Evolutionary conservation across 2,329 filamentous ascomycete genomes (phyloP).

Genomic region (Cercospora brassicicola): DNA sequence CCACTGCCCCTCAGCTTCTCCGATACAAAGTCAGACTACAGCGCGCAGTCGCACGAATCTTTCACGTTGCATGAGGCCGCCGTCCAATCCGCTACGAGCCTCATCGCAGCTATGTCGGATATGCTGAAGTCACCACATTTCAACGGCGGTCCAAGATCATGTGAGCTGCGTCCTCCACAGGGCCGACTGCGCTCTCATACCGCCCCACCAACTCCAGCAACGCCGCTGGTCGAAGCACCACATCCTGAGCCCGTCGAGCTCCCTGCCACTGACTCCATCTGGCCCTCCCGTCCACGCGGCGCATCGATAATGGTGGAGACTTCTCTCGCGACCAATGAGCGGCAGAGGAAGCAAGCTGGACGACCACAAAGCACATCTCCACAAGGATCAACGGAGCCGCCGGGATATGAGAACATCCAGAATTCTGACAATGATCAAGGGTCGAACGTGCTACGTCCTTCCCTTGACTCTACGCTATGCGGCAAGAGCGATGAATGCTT

Average conservation of each 20-base stretch:
- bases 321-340: not conserved
- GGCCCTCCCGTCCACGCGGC: not conserved
- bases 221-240: constrained; percentile 37
- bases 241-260: constrained; percentile 32
- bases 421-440: not conserved
- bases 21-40: constrained; percentile 11
- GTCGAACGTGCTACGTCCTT: not conserved
- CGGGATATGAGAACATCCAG: not conserved
- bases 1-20: constrained; percentile 31
- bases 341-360: not conserved
- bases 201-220: constrained; percentile 41
- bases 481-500: not conserved
- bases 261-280: constrained; percentile 28
- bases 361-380: not conserved
- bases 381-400: not conserved
- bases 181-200: constrained; percentile 45
- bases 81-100: constrained; percentile 36
- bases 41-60: constrained; percentile 27
- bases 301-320: not conserved
- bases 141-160: constrained; percentile 25
- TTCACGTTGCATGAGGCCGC: constrained; percentile 36
- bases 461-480: not conserved
- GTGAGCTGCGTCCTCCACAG: constrained; percentile 40
- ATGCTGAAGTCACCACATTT: constrained; percentile 45
- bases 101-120: constrained; percentile 47